Evolutionary conservation across 768 basidiomycete species (phyloP), one percentile per base, ranked within the genome.

Genomic region (Pisolithus sp.): DNA sequence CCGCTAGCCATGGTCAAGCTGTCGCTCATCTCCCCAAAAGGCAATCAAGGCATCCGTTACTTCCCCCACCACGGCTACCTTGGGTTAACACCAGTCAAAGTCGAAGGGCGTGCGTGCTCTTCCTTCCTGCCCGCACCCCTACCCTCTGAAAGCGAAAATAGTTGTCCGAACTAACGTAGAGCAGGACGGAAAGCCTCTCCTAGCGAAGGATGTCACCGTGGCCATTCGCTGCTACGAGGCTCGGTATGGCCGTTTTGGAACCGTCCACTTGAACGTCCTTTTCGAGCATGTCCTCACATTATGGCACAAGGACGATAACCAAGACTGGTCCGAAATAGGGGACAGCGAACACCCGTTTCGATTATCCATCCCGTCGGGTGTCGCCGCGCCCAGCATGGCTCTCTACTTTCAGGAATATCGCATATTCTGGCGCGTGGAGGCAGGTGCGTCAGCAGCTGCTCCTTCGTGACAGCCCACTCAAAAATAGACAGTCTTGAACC

Each of bases 211-310:
- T 38, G 70, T 91, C 59, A 76, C 78, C 47, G 75, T 95, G 59
- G 78, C 82, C n/a, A 79, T 93, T 41, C 80, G 89, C 41, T 93
- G 89, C 68, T 91, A 91, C 64, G 89, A 93, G 73, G 76, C 84
- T 39, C 81, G 88, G 30, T 68, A 83, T 47, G 79, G 80, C 53
- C 82, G 80, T 55, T 69, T 82, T 51, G 80, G 79, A 49, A 67
- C 76, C 15, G 55, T 75, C 23, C 78, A 79, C 41, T 80, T 83
- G 34, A 86, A 85, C 49, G 57, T 87, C 28, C 76, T 91, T 55
- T 85, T 81, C 59, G 86, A 90, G 56, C 72, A 81, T 61, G 74
- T 78, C 8, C 74, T 82, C 56, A 71, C 78, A 10, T 76, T 92
- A 40, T 91, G 89, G 89, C 71, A 75, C 41, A 83, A 85, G 61